A percentile compares a stretch with the other conserved stretches of the same genome.
These are phyloP conservation scores for Polyporus tsugae DNA, from an alignment of 1,284 basidiomycete genomes.

Conservation along the genomic window DNA sequence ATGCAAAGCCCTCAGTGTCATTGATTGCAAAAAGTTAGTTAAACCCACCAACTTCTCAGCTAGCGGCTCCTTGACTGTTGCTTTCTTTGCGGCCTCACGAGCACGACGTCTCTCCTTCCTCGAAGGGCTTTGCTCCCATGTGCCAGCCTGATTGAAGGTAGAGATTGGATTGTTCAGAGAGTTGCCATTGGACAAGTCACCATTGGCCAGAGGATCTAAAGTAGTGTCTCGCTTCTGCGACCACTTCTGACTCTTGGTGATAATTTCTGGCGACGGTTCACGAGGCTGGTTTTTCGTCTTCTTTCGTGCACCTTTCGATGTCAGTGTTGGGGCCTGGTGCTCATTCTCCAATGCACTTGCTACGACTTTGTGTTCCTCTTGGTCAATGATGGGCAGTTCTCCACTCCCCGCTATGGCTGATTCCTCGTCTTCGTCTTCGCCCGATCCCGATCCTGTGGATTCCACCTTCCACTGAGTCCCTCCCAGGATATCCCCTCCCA, in stretches of 20 bases:
- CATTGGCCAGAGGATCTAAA: neutral
- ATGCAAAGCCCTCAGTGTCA: neutral
- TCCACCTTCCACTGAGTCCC: slow-evolving; percentile 20
- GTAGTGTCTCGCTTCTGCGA: slow-evolving; percentile 16
- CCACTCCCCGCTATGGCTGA: neutral
- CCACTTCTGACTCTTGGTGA: slow-evolving; percentile 32
- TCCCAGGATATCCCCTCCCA: slow-evolving; percentile 35
- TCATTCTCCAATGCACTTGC: slow-evolving; percentile 21
- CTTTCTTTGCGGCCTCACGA: slow-evolving; percentile 81
- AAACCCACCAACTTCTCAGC: slow-evolving; percentile 33
- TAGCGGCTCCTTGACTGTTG: slow-evolving; percentile 46
- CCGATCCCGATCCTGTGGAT: neutral
- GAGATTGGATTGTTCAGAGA: neutral
- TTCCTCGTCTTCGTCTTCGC: slow-evolving; percentile 9
- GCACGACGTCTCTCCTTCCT: slow-evolving; percentile 87
- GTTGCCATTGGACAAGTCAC: neutral
- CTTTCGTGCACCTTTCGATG: slow-evolving; percentile 31
- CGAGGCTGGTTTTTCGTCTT: slow-evolving; percentile 36
- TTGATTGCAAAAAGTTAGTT: neutral
- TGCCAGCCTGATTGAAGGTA: neutral
- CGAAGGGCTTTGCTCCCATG: slow-evolving; percentile 53
- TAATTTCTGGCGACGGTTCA: slow-evolving; percentile 33
- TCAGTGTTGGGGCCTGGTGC: slow-evolving; percentile 22
- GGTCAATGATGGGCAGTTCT: neutral
- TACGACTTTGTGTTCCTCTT: neutral